phyloP scores from a whole-genome alignment of 192 early-diverging fungal genomes.

The Linnemannia exigua region DNA sequence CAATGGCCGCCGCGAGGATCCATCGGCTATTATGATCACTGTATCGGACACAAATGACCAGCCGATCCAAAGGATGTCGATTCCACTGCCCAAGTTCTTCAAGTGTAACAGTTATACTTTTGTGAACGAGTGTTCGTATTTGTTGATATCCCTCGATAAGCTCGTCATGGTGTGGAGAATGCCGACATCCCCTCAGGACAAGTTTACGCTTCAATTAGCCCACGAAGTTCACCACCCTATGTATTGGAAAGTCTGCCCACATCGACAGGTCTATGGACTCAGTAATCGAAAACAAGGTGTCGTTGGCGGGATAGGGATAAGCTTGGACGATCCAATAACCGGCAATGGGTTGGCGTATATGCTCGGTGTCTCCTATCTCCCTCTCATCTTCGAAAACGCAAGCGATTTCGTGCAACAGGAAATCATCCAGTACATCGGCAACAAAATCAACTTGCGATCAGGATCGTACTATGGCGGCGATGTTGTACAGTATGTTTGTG shows the following conservation, averaged over 20 bases:
- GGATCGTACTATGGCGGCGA: background rate
- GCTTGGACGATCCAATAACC: background rate
- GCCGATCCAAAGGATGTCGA: background rate
- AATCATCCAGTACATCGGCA: constrained; percentile 15
- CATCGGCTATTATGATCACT: background rate
- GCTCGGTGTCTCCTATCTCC: background rate
- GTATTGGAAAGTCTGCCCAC: constrained; percentile 1
- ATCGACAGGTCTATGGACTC: constrained; percentile 13
- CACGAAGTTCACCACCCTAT: background rate
- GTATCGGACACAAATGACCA: background rate
- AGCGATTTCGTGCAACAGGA: constrained; percentile 13
- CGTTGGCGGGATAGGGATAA: too few relatives aligned
- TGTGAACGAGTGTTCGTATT: background rate
- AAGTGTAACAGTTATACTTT: background rate
- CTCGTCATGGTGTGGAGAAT: background rate
- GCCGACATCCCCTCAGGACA: background rate
- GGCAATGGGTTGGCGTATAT: constrained; percentile 4
- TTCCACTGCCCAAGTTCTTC: background rate
- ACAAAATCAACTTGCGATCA: constrained; percentile 19
- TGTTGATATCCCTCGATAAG: background rate
- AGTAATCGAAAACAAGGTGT: too few relatives aligned
- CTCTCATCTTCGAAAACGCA: constrained; percentile 2
- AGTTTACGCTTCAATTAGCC: background rate
- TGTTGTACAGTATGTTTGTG: background rate
- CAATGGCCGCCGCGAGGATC: background rate